A percentile compares a stretch with the other conserved stretches of the same genome.
Evolutionary conservation across 2,329 filamentous ascomycete genomes (phyloP).

Genomic region (Pestalotiopsis sp.): DNA sequence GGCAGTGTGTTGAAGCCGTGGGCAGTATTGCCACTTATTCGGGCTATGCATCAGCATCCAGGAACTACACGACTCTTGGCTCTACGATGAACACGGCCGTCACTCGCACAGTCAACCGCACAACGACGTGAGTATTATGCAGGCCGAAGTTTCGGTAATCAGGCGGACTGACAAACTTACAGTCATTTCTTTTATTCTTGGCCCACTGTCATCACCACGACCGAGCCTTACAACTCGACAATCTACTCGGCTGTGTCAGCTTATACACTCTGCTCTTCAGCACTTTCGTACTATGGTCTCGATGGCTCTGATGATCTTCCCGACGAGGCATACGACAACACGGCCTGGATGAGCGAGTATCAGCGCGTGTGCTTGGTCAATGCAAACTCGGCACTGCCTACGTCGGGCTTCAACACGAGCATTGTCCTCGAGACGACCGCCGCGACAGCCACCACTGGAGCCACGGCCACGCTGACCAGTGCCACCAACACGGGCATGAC

Average conservation of each 20-base stretch:
- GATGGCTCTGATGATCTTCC: not conserved
- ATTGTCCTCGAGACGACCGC: not conserved
- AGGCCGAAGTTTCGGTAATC: not conserved
- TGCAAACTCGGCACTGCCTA: not conserved
- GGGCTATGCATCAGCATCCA: slow-evolving; percentile 5
- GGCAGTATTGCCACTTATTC: slow-evolving; percentile 24
- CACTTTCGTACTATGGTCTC: not conserved
- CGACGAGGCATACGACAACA: not conserved
- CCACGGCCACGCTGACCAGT: not conserved
- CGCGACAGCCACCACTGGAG: not conserved
- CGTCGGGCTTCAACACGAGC: not conserved
- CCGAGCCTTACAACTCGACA: not conserved
- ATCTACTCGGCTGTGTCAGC: not conserved
- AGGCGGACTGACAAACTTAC: not conserved
- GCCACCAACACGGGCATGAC: not conserved
- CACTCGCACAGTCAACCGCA: not conserved
- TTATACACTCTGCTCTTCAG: not conserved
- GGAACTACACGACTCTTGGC: not conserved
- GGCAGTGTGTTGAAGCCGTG: slow-evolving; percentile 34
- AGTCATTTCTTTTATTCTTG: slow-evolving; percentile 5
- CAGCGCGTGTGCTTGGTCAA: not conserved
- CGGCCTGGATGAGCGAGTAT: not conserved
- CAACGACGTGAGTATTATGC: not conserved
- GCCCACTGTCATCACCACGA: not conserved
- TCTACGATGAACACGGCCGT: not conserved